Base-by-base conservation (phyloP, 2,329 filamentous ascomycete genomes). In the Ustulina deusta region DNA sequence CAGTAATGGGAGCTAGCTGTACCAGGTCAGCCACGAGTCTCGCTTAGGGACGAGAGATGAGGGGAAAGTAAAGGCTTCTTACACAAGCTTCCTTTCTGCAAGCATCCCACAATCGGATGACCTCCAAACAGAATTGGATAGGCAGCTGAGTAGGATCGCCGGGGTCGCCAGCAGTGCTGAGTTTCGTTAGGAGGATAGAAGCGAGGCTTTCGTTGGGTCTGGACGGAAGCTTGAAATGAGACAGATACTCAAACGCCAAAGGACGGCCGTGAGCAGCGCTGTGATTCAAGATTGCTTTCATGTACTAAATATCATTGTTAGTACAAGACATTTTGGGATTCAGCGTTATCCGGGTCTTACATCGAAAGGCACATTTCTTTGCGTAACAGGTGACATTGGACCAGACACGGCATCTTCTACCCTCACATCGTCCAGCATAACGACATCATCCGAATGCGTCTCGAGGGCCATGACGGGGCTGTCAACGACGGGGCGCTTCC, bases 91-190 rank as follows among this genome's bases (percentile, higher is more conserved):
- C 91, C 11, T 86, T 81, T 6, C 90, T 80, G 75, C 92, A 94
- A 22, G 84, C 85, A 17, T 84, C 83, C 92, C 93, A 95, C 15
- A 95, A 78, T 17, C 85, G 83, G 57, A 93, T 84, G 22, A 94
- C 79, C 34, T 89, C 81, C 56, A 87, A 83, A 58, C 88, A 89
- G 70, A 94, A 89, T 67, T 89, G 87, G 10, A 90, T 81, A 1
- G 91, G 85, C 3, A 92, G 82, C 75, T 80, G 87, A 79, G 81
- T 83, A 56, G 81, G 86, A 66, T 81, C 84, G 61, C 75, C 81
- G 62, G 77, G 81, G 54, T 79, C 83, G 59, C 86, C 86, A 69
- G 89, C 83, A 6, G 83, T 76, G 0, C 90, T 87, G n/a, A 95
- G 79, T 51, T 86, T 86, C 69, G 92, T 88, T 61, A 93, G 86